These are phyloP conservation scores for Phytophthora fragariaefolia DNA, from an alignment of 352 stramenopile genomes.

Conservation along the genomic window DNA sequence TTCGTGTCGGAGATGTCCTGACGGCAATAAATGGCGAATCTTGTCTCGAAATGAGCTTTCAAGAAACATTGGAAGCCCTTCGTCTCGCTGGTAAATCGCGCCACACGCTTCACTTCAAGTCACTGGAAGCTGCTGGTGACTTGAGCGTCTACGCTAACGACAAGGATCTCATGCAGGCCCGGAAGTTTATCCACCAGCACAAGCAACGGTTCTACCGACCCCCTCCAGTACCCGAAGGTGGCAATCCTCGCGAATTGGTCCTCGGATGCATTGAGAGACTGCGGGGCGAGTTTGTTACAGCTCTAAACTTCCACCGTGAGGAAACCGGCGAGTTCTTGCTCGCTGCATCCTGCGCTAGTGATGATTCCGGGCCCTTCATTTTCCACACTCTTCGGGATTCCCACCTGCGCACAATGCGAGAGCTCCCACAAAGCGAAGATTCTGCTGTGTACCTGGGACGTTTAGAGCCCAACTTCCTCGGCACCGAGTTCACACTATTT, in stretches of 20 bases:
- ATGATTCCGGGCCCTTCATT: constrained; percentile 72
- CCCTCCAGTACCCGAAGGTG: constrained; percentile 15
- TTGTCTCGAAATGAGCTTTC: constrained; percentile 75
- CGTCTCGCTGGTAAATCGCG: constrained; percentile 45
- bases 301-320: constrained; percentile 86
- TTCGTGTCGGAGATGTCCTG: constrained; percentile 74
- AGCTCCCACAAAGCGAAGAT: constrained; percentile 79
- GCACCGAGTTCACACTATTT: constrained; percentile 85
- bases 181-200: constrained; percentile 81
- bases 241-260: constrained; percentile 45
- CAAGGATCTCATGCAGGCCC: constrained; percentile 66
- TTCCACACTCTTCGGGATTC: constrained; percentile 88
- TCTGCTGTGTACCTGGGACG: constrained; percentile 82
- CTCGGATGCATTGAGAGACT: constrained; percentile 78
- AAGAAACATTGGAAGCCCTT: constrained; percentile 58
- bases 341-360: constrained; percentile 71
- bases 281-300: constrained; percentile 75
- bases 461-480: constrained; percentile 82
- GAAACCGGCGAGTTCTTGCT: constrained; percentile 84
- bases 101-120: constrained; percentile 82
- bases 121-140: constrained; percentile 66
- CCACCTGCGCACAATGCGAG: constrained; percentile 70
- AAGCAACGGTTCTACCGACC: constrained; percentile 78
- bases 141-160: constrained; percentile 71
- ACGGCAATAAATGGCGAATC: constrained; percentile 75